Base-by-base conservation (phyloP, 139 green algal species). In the Nannochloris sp. region DNA sequence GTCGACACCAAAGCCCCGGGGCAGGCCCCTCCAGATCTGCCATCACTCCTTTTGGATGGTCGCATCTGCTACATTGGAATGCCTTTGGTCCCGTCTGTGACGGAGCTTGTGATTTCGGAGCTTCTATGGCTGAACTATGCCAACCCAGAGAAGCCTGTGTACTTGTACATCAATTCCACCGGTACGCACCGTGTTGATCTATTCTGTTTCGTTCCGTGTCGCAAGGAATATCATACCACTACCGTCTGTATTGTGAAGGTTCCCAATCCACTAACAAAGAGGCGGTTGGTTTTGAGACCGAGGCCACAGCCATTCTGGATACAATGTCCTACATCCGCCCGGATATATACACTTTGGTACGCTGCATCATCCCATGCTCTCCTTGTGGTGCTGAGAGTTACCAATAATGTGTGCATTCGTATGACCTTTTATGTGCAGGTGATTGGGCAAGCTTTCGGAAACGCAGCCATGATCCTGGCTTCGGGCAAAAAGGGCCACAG, bases 111-210 rank as follows among this genome's bases (percentile, higher is more conserved):
- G 16, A 82, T 95, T 14, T 82, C 77, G 2, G 84, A 95, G 76
- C 73, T 95, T 25, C 74, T 95, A 29, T 95, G 89, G 76, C 75
- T 95, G 31, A 88, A 95, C 63, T 80, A 78, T 67, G 80, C 80
- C n/a, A 71, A 85, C 20, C 75, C 70, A 20, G 64, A 78, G 6
- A 89, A 92, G 78, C 82, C 86, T 10, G 74, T 90, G 10, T 93
- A 90, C 59, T 59, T 95, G 20, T 95, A 95, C 80, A 85, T 95
- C 50, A 95, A 95, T 75, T 91, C 80, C 36, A 91, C 84, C 3
- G 46, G 46, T 53, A 23, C 46, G 46, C n/a, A 5, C 14, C 46
- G 3, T 88, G 88, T 63, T 43, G 17, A 17, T 20, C 20, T 28
- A 53, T 20, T 28, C 16, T 5, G 5, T 28, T 53, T 53, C 46